phyloP scores from a whole-genome alignment of 2,329 filamentous ascomycete species.

The Cylindrodendrum hubeiense region DNA sequence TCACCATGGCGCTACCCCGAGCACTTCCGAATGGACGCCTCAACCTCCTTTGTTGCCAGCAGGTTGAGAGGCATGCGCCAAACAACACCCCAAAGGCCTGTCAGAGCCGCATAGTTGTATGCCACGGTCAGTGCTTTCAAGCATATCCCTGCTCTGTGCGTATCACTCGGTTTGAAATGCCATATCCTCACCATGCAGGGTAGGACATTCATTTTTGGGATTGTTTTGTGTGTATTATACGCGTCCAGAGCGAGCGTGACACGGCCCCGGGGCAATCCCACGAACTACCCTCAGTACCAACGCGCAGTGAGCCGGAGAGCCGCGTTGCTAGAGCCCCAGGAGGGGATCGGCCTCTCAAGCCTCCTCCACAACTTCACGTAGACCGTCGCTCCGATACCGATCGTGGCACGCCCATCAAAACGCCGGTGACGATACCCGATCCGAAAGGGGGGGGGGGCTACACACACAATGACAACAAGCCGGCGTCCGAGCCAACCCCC shows the following conservation, averaged over 20 bases:
- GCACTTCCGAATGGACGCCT: slow-evolving; percentile 2
- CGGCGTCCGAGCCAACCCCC: no score
- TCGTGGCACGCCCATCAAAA: slow-evolving; percentile 33
- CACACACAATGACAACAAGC: slow-evolving; percentile 29
- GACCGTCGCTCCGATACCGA: slow-evolving; percentile 32
- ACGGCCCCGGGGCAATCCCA: slow-evolving; percentile 24
- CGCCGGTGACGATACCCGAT: slow-evolving; percentile 32
- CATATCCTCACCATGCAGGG: slow-evolving; percentile 8
- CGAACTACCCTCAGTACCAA: slow-evolving; percentile 18
- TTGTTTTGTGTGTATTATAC: slow-evolving; percentile 23
- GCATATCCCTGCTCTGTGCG: slow-evolving; percentile 4
- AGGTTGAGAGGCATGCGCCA: background rate
- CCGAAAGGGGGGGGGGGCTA: slow-evolving; percentile 30
- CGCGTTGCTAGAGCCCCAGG: slow-evolving; percentile 33
- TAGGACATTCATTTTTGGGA: slow-evolving; percentile 10
- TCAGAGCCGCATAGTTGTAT: background rate
- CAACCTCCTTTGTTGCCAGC: slow-evolving; percentile 4
- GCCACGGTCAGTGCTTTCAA: background rate
- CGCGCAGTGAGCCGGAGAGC: slow-evolving; percentile 33
- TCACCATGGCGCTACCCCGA: slow-evolving; percentile 14
- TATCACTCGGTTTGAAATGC: background rate
- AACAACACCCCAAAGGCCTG: background rate
- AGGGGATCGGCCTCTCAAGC: slow-evolving; percentile 32
- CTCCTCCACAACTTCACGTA: slow-evolving; percentile 40
- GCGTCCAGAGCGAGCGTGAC: slow-evolving; percentile 4